phyloP scores from a whole-genome alignment of 2,329 filamentous ascomycete species.

The Diaporthe caulivora region DNA sequence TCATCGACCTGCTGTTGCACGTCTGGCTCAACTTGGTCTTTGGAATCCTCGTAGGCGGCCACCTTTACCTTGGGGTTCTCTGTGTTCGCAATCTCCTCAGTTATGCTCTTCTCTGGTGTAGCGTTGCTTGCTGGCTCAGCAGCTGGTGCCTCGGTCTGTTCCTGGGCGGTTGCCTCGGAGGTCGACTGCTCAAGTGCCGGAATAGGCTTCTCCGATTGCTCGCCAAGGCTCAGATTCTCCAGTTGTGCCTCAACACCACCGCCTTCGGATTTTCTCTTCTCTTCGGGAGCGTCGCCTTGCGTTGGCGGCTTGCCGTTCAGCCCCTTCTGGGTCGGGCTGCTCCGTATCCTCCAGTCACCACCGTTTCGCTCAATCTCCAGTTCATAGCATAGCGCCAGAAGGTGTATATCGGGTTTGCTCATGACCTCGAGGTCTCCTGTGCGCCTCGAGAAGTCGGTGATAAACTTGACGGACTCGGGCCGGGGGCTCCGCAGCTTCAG shows the following conservation, averaged over 20 bases:
- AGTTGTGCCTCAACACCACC: conserved; percentile 43
- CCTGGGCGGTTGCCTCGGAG: background rate
- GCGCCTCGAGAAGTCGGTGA: conserved; percentile 86
- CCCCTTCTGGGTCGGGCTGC: conserved; percentile 81
- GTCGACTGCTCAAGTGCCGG: background rate
- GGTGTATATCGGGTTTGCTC: conserved; percentile 88
- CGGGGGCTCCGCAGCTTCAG: conserved; percentile 80
- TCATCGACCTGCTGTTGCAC: conserved; percentile 41
- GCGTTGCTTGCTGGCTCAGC: conserved; percentile 50
- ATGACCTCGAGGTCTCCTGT: conserved; percentile 92
- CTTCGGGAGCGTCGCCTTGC: conserved; percentile 50
- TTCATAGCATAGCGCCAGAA: conserved; percentile 93
- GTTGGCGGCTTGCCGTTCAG: conserved; percentile 77
- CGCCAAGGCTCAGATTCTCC: conserved; percentile 41
- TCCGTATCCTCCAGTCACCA: conserved; percentile 89
- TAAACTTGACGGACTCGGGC: conserved; percentile 81
- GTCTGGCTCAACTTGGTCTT: conserved; percentile 1
- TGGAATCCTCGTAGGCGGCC: conserved; percentile 30
- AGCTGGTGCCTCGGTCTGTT: conserved; percentile 47
- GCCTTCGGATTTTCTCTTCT: conserved; percentile 32
- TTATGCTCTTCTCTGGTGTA: conserved; percentile 29
- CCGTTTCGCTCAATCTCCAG: conserved; percentile 91
- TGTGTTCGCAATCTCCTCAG: background rate
- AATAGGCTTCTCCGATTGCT: background rate
- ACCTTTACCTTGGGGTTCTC: conserved; percentile 34